Evolutionary conservation across 148 eudicot species (phyloP).

Genomic region (Camellia granthamiana): DNA sequence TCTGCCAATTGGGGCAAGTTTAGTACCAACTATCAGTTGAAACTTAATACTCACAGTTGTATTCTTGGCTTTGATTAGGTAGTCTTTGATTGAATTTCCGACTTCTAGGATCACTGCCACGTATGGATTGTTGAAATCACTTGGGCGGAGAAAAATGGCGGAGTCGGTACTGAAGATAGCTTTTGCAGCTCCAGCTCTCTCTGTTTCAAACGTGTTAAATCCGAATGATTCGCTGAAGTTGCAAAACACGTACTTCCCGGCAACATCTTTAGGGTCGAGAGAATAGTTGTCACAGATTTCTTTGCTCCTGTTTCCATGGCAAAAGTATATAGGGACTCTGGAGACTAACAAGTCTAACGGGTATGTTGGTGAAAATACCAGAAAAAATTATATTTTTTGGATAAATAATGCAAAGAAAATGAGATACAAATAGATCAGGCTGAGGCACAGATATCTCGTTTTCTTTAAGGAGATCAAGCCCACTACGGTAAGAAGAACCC

Average conservation of each 20-base stretch:
- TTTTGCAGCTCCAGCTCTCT: conserved; percentile 15
- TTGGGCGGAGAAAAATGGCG: background rate
- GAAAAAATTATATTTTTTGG: too few species aligned
- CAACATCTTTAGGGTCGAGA: conserved; percentile 10
- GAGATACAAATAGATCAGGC: too few species aligned
- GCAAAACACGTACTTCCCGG: conserved; percentile 19
- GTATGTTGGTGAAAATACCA: too few species aligned
- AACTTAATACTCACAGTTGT: conserved; percentile 10
- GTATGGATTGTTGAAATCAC: conserved; percentile 6
- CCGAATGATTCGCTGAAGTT: background rate
- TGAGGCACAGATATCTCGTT: too few species aligned
- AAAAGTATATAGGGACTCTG: background rate
- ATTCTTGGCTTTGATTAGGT: conserved; percentile 7
- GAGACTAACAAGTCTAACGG: background rate
- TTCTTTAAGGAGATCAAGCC: too few species aligned
- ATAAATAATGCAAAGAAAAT: too few species aligned
- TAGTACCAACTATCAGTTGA: conserved; percentile 12
- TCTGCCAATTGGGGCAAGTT: conserved; percentile 19
- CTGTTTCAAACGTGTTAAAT: background rate
- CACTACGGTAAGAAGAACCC: too few species aligned
- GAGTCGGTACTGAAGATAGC: conserved; percentile 9
- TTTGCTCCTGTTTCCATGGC: conserved; percentile 10
- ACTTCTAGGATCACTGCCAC: conserved; percentile 6
- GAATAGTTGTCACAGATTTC: background rate
- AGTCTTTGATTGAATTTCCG: conserved; percentile 9